These are phyloP conservation scores for Lagenidium sp. DNA, from an alignment of 352 stramenopile species.

Conservation along the genomic window DNA sequence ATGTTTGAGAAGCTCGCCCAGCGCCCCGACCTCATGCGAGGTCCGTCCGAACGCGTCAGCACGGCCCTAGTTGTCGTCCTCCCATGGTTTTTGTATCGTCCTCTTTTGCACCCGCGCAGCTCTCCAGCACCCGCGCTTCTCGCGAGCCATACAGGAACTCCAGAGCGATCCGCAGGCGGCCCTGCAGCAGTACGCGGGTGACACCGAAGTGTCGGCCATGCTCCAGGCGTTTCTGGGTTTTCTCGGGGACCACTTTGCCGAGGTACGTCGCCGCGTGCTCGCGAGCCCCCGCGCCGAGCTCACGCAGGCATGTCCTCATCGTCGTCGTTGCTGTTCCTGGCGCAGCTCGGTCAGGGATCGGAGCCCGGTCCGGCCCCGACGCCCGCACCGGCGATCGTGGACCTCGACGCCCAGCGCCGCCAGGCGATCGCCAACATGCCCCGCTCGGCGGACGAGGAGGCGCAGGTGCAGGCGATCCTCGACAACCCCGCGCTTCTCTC, in stretches of 20 bases:
- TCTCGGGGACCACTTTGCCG: slow-evolving; percentile 61
- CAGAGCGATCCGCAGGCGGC: slow-evolving; percentile 47
- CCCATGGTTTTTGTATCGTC: no score
- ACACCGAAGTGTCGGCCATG: slow-evolving; percentile 47
- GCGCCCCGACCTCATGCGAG: slow-evolving; percentile 42
- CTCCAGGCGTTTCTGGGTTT: slow-evolving; percentile 67
- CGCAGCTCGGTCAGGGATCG: no score
- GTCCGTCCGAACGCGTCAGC: no score
- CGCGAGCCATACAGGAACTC: slow-evolving; percentile 56
- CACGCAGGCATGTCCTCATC: background rate
- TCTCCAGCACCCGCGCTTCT: slow-evolving; percentile 60
- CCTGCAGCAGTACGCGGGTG: slow-evolving; percentile 58
- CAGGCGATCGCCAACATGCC: slow-evolving; percentile 51
- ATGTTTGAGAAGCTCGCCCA: slow-evolving; percentile 64
- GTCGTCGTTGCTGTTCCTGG: background rate
- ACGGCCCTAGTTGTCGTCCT: no score
- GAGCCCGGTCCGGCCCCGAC: slow-evolving; percentile 5
- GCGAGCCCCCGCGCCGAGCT: no score
- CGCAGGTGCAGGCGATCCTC: slow-evolving; percentile 58
- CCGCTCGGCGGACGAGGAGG: slow-evolving; percentile 45
- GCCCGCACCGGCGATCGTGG: slow-evolving; percentile 32
- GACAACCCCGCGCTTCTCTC: slow-evolving; percentile 50
- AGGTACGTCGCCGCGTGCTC: slow-evolving; percentile 45
- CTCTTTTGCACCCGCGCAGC: no score
- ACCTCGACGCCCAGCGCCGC: slow-evolving; percentile 40